Evolutionary conservation across 1,139 yeast species (phyloP).

Genomic region (Sugiyamaella castrensis): DNA sequence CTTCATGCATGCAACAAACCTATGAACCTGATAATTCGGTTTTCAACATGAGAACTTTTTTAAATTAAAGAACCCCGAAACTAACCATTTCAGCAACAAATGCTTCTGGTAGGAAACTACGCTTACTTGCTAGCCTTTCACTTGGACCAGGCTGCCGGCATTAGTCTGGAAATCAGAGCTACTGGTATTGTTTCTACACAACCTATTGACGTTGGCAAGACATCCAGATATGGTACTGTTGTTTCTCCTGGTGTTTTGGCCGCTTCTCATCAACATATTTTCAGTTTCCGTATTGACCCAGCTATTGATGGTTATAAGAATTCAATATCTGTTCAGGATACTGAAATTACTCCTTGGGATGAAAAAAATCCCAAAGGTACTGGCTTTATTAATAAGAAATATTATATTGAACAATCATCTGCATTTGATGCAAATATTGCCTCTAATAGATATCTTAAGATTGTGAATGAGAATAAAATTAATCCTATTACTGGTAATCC

Average conservation of each 20-base stretch:
- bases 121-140: slow-evolving; percentile 78
- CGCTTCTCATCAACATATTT: slow-evolving; percentile 83
- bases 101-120: slow-evolving; percentile 90
- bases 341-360: slow-evolving; percentile 60
- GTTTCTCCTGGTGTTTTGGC: slow-evolving; percentile 88
- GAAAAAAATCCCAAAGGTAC: slow-evolving; percentile 66
- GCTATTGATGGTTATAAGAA: slow-evolving; percentile 71
- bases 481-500: slow-evolving; percentile 76
- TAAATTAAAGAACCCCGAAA: no score
- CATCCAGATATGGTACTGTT: slow-evolving; percentile 78
- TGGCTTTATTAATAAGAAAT: slow-evolving; percentile 68
- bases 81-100: no score
- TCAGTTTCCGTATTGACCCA: slow-evolving; percentile 83
- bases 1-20: no score
- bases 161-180: slow-evolving; percentile 81
- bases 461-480: slow-evolving; percentile 67
- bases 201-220: slow-evolving; percentile 76
- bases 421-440: slow-evolving; percentile 72
- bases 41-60: no score
- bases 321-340: slow-evolving; percentile 40
- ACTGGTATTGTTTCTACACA: slow-evolving; percentile 70
- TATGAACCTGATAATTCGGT: no score
- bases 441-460: slow-evolving; percentile 74
- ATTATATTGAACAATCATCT: slow-evolving; percentile 68
- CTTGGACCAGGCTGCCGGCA: slow-evolving; percentile 79